These are phyloP conservation scores for Aspergillus neotritici DNA, from an alignment of 2,329 filamentous ascomycete genomes.

Conservation along the genomic window DNA sequence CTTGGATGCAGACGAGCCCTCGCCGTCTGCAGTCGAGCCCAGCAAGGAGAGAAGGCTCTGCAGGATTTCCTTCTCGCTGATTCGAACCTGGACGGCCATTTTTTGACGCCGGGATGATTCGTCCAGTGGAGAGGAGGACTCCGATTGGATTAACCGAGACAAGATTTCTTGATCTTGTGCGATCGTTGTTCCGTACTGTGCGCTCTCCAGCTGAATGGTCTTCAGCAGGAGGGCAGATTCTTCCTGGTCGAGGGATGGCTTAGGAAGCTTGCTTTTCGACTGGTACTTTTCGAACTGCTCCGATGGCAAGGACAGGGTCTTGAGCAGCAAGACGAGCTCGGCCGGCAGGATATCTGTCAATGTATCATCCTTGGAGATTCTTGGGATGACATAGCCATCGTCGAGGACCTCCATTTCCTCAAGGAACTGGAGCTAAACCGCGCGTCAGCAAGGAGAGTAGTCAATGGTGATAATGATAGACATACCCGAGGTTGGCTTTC, in stretches of 20 bases:
- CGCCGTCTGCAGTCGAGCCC: constrained; percentile 1
- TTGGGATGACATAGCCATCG: constrained; percentile 62
- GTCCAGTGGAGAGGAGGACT: constrained; percentile 32
- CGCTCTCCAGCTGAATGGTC: constrained; percentile 29
- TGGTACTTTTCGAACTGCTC: constrained; percentile 30
- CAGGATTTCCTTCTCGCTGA: constrained; percentile 67
- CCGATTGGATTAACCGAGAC: constrained; percentile 23
- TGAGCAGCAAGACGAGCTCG: constrained; percentile 37
- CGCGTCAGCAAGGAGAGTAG: constrained; percentile 9
- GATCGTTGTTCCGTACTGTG: constrained; percentile 51
- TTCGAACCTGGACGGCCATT: constrained; percentile 63
- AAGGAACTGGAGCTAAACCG: constrained; percentile 47
- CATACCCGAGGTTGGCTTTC: constrained; percentile 30
- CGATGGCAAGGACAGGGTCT: constrained; percentile 27
- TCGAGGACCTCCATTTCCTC: constrained; percentile 62
- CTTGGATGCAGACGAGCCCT: constrained; percentile 23
- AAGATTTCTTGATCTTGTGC: constrained; percentile 46
- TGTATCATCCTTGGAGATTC: constrained; percentile 22
- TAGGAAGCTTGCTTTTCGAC: constrained; percentile 34
- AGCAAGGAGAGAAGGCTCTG: constrained; percentile 46
- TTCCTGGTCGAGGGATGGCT: constrained; percentile 22
- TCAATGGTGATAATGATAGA: neutral
- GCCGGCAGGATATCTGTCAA: constrained; percentile 34
- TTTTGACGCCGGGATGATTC: constrained; percentile 31
- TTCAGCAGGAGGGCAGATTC: constrained; percentile 32